Evolutionary conservation across 2,329 filamentous ascomycete genomes (phyloP).

Genomic region (Alternaria brassicicola): DNA sequence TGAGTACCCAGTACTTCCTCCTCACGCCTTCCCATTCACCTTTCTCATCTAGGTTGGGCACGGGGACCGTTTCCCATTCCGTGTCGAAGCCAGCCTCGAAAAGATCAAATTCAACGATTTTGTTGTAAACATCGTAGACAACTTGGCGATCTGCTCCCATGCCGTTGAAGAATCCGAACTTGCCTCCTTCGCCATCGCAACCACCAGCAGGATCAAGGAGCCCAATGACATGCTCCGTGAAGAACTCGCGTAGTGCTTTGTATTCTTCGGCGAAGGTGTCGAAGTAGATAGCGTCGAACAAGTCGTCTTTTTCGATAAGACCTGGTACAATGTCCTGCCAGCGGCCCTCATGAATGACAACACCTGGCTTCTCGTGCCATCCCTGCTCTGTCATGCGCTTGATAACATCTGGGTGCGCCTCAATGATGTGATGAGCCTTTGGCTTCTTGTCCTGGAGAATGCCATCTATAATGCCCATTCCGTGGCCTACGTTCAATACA

Average conservation of each 20-base stretch:
- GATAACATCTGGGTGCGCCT: constrained; percentile 58
- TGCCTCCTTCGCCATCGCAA: constrained; percentile 52
- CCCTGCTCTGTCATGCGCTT: constrained; percentile 54
- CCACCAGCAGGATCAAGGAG: constrained; percentile 67
- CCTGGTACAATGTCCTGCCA: constrained; percentile 58
- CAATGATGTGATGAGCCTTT: constrained; percentile 57
- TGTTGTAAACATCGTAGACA: constrained; percentile 95
- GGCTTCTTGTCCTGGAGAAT: constrained; percentile 55
- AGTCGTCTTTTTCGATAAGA: constrained; percentile 51
- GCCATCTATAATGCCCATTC: constrained; percentile 59
- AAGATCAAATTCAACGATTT: constrained; percentile 86
- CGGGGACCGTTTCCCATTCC: constrained; percentile 79
- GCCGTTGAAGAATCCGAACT: constrained; percentile 71
- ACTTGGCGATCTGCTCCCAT: constrained; percentile 90
- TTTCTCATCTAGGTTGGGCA: constrained; percentile 72
- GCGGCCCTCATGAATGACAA: constrained; percentile 56
- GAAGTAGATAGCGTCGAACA: constrained; percentile 75
- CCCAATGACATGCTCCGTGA: constrained; percentile 82
- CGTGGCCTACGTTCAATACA: constrained; percentile 58
- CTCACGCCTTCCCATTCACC: constrained; percentile 89
- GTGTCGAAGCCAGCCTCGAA: constrained; percentile 88
- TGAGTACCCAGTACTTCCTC: constrained; percentile 87
- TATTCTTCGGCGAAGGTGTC: constrained; percentile 98
- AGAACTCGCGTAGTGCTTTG: constrained; percentile 81
- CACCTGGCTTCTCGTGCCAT: constrained; percentile 57